Base-by-base conservation (phyloP, 2,329 filamentous ascomycete genomes). In the Chaetoscypha palmicola region DNA sequence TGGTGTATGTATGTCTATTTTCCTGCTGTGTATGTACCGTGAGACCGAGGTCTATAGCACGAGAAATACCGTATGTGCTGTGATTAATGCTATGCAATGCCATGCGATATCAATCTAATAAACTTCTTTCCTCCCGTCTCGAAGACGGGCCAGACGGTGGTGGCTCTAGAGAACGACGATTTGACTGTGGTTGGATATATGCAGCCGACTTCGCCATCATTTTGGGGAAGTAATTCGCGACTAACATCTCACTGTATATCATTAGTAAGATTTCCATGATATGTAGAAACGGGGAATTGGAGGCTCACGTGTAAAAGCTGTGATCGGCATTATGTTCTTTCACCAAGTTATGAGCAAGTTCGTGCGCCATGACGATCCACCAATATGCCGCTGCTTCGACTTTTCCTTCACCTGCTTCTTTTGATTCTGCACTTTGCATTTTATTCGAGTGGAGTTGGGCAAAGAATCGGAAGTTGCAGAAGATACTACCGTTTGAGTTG, bases 291-390 rank as follows among this genome's bases (percentile, higher is more conserved):
- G 10, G 38, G n/a, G n/a, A n/a, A 10, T 4, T 10, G 17, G 43
- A 48, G 33, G 57, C 74, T 64, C 66, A 81, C 68, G 83, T 91
- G 60, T 92, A 94, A 61, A 82, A 94, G 57, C 81, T 86, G 64
- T 94, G 88, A 42, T 84, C 76, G 12, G 84, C 72, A 58, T 83
- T 83, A 64, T 97, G 91, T 50, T 79, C 74, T 28, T 68, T 67
- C 7, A 95, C 87, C 43, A 98, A 68, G 62, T 98, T 98, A 66
- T 98, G 92, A 46, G 92, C 90, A 63, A 98, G 68, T 67, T 98
- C 94, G 62, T 98, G 92, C 50, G 89, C 94, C 49, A 96, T 64
- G n/a, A 92, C 89, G 51, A 95, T 85, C 78, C 85, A 96, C 91
- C 91, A 97, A 71, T 90, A 94, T 1, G 83, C 77, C 45, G 79